Evolutionary conservation across 2,329 filamentous ascomycete species (phyloP), one percentile per base, ranked within the genome.

Genomic region (Exserohilum turcica): DNA sequence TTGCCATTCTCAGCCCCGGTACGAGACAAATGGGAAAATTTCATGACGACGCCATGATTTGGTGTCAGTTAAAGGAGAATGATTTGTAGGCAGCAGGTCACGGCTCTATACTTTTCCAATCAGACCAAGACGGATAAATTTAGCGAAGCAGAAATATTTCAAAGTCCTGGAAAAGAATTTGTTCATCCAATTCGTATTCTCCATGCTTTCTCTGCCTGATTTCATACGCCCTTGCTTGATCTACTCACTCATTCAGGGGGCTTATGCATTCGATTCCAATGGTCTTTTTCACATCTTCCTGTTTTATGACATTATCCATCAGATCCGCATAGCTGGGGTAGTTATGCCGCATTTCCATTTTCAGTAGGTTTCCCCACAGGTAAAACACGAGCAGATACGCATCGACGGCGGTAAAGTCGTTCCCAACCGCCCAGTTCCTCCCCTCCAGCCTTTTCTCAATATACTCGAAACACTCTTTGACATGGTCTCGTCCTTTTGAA

Each of bases 371-470:
- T 1, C 60, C 64, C 65, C 63, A 67, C 6, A 58, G 40, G 44
- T 57, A 67, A 27, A 64, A 64, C 4, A 65, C 56, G n/a, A 60
- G 51, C 35, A 66, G 21, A 56, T 63, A 66, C 16, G 56, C 61
- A 57, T 40, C 38, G 7, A 40, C 38, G 15, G 28, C 38, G 5
- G 38, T 40, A n/a, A 40, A 40, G 3, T 9, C 8, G 5, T 15
- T 9, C 5, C 38, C 38, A 6, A 40, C 24, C 13, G 38, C 38
- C 38, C 38, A 40, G 21, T 12, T 28, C n/a, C 9, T 40, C 5
- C 19, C 24, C 24, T 28, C 38, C n/a, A 40, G 10, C 21, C 16
- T 40, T 7, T 13, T 28, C 24, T 40, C 38, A 5, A 40, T 9
- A n/a, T 40, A 40, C n/a, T 40, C 24, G 12, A 40, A 40, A n/a